Evolutionary conservation across 1,284 basidiomycete genomes (phyloP).

Genomic region (Tetrapyrgos nigripes): DNA sequence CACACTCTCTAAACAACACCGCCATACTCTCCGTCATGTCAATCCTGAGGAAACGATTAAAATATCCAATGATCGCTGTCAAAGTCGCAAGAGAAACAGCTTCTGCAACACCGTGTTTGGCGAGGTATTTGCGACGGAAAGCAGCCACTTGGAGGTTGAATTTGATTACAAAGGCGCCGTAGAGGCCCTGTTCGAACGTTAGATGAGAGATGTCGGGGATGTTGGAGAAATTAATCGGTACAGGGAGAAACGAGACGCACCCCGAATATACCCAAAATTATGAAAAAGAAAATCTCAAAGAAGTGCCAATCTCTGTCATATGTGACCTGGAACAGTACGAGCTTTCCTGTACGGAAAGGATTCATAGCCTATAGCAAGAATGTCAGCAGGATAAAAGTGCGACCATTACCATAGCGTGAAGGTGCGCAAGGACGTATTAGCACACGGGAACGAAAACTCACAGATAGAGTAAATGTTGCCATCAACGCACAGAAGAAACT

Average conservation of each 20-base stretch:
- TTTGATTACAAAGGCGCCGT: slow-evolving; percentile 96
- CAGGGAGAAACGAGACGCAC: slow-evolving; percentile 50
- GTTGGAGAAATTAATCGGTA: slow-evolving; percentile 9
- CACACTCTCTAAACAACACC: slow-evolving; percentile 97
- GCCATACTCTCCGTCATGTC: slow-evolving; percentile 99
- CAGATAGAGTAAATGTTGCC: slow-evolving; percentile 94
- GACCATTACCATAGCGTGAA: slow-evolving; percentile 4
- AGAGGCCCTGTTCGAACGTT: slow-evolving; percentile 75
- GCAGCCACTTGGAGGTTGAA: slow-evolving; percentile 96
- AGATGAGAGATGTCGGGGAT: slow-evolving; percentile 2
- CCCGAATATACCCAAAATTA: slow-evolving; percentile 95
- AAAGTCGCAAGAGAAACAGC: slow-evolving; percentile 87
- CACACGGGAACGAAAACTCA: slow-evolving; percentile 47
- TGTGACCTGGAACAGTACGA: slow-evolving; percentile 97
- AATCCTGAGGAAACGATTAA: slow-evolving; percentile 93
- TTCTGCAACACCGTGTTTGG: slow-evolving; percentile 86
- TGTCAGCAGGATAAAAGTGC: no score
- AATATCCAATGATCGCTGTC: slow-evolving; percentile 93
- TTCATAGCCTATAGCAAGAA: slow-evolving; percentile 89
- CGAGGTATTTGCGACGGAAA: slow-evolving; percentile 91
- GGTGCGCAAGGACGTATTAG: slow-evolving; percentile 8
- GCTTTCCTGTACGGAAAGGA: slow-evolving; percentile 96
- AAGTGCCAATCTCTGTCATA: slow-evolving; percentile 99
- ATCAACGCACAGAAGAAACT: slow-evolving; percentile 97
- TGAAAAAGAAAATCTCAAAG: slow-evolving; percentile 97